Percentiles rank a stretch among this genome's conserved stretches.
phyloP scores from a whole-genome alignment of 768 basidiomycete genomes.

The Pulveroboletus sp. region DNA sequence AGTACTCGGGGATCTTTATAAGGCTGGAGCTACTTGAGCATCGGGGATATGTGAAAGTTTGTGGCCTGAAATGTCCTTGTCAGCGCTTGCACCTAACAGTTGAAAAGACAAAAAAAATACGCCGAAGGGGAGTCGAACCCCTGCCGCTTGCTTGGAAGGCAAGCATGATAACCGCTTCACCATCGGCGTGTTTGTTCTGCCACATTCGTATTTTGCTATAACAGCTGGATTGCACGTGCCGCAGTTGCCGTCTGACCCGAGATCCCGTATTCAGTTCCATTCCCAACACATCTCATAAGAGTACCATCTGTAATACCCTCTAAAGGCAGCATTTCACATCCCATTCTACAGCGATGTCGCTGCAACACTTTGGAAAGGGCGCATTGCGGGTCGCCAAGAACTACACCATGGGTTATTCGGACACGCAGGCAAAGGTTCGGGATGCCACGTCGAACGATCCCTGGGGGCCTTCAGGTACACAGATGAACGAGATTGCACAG shows the following conservation, averaged over 20 bases:
- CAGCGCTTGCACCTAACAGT: no score
- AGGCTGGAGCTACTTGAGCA: no score
- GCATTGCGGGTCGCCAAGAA: constrained; percentile 89
- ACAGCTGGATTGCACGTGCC: background rate
- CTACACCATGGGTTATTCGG: constrained; percentile 94
- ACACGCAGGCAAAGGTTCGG: constrained; percentile 90
- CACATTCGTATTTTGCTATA: constrained; percentile 2
- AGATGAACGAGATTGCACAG: constrained; percentile 99
- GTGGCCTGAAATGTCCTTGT: no score
- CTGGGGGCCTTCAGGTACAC: constrained; percentile 95
- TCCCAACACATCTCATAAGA: constrained; percentile 14
- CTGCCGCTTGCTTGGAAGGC: constrained; percentile 79
- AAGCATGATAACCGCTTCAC: constrained; percentile 94
- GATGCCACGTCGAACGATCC: constrained; percentile 98
- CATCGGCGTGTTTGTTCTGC: constrained; percentile 42
- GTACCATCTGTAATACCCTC: constrained; percentile 13
- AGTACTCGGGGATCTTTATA: no score
- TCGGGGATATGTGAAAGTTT: no score
- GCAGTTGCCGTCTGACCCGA: constrained; percentile 2
- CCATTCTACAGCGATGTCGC: constrained; percentile 32
- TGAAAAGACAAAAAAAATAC: constrained; percentile 10
- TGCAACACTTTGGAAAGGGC: constrained; percentile 82
- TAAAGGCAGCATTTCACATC: background rate
- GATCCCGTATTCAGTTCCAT: constrained; percentile 10
- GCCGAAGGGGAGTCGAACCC: constrained; percentile 74